Conservation (phyloP, 371 early-diverging fungal species). For the Actinomortierella wolfii region DNA sequence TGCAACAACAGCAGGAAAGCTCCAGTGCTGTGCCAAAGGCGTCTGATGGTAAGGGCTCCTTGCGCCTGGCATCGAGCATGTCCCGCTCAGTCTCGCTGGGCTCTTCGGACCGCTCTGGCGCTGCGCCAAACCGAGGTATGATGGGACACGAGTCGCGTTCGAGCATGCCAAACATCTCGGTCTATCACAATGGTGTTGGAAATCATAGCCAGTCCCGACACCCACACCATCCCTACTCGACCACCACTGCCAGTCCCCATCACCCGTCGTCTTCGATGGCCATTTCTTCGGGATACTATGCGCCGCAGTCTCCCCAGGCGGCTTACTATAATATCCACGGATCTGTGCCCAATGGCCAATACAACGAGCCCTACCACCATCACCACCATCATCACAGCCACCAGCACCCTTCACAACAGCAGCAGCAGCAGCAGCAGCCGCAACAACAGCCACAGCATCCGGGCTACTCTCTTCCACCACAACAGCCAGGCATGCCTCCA, state of each 20-base stretch:
- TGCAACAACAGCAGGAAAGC: conserved; percentile 20
- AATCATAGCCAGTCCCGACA: conserved; percentile 4
- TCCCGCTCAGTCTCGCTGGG: conserved; percentile 32
- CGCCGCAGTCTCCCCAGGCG: conserved; percentile 2
- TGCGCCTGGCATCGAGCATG: conserved; percentile 24
- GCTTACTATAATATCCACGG: conserved; percentile 1
- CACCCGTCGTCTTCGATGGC: conserved; percentile 16
- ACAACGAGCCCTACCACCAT: too few species aligned
- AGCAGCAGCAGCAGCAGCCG: conserved; percentile 17
- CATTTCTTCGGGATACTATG: conserved; percentile 1
- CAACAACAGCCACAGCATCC: conserved; percentile 18
- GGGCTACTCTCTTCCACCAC: background rate
- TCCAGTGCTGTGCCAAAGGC: conserved; percentile 27
- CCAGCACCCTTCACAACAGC: conserved; percentile 28
- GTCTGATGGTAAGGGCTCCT: conserved; percentile 21
- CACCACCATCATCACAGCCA: background rate
- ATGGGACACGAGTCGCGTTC: conserved; percentile 2
- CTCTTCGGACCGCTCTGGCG: conserved; percentile 16
- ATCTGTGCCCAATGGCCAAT: background rate
- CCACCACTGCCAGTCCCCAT: background rate
- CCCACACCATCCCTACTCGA: conserved; percentile 9
- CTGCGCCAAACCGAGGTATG: conserved; percentile 5
- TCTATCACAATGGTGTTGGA: conserved; percentile 1
- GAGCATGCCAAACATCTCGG: conserved; percentile 9
- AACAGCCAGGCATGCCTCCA: conserved; percentile 22